Percentiles rank a stretch among this genome's conserved stretches.
Evolutionary conservation across 116 monocot species (phyloP).

Genomic region (Iris pallida): DNA sequence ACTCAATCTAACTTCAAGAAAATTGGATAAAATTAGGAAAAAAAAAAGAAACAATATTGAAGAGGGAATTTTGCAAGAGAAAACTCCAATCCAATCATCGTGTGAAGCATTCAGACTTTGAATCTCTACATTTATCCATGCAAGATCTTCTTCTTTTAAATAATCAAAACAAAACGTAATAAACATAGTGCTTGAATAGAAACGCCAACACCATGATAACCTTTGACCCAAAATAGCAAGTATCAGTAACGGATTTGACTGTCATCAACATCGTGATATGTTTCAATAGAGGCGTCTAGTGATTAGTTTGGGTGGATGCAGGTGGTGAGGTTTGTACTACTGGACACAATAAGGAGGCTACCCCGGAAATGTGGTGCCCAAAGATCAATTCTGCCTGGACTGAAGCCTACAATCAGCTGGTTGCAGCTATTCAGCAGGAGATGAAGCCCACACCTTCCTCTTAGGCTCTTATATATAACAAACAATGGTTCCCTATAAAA

Average conservation of each 20-base stretch:
- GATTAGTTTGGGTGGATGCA: no score
- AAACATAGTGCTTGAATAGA: no score
- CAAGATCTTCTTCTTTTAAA: conserved; percentile 57
- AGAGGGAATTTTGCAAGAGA: conserved; percentile 60
- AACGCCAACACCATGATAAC: no score
- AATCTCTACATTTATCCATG: conserved; percentile 53
- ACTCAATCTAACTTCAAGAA: background rate
- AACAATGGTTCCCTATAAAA: no score
- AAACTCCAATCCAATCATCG: conserved; percentile 90
- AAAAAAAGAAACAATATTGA: background rate
- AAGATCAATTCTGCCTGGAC: conserved; percentile 82
- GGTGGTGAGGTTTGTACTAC: conserved; percentile 47
- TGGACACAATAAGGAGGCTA: conserved; percentile 85
- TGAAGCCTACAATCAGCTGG: conserved; percentile 66
- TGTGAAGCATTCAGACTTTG: conserved; percentile 24
- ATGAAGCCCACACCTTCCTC: no score
- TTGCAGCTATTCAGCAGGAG: conserved; percentile 83
- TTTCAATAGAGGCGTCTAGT: no score
- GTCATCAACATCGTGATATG: no score
- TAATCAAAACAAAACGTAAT: background rate
- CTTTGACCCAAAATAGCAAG: no score
- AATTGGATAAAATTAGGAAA: background rate
- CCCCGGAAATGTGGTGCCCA: conserved; percentile 78
- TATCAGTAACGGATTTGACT: no score
- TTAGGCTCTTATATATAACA: no score